These are phyloP conservation scores for Fusarium siculi DNA, from an alignment of 2,329 filamentous ascomycete genomes.

Conservation along the genomic window DNA sequence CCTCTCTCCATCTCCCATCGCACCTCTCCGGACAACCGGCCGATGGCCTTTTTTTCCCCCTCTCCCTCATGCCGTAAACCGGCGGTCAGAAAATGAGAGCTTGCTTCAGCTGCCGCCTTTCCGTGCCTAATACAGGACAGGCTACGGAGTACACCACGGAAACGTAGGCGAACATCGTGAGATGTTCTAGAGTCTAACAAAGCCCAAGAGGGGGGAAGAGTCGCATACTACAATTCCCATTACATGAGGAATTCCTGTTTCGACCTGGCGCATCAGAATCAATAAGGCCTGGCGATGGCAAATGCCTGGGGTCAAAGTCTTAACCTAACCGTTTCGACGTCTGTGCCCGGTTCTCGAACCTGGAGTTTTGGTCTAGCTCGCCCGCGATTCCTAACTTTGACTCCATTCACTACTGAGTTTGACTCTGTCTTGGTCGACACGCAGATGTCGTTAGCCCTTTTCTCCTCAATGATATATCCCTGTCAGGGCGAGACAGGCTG, in stretches of 20 bases:
- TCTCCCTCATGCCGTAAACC: slow-evolving; percentile 4
- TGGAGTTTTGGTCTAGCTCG: slow-evolving; percentile 18
- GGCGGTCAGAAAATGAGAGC: slow-evolving; percentile 29
- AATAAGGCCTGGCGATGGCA: slow-evolving; percentile 11
- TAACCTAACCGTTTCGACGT: slow-evolving; percentile 18
- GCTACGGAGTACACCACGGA: background rate
- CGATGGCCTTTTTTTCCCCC: background rate
- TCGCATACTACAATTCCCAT: slow-evolving; percentile 32
- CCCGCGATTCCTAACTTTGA: background rate
- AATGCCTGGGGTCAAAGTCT: slow-evolving; percentile 25
- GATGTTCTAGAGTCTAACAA: slow-evolving; percentile 9
- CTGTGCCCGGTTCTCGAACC: slow-evolving; percentile 35
- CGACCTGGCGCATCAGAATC: slow-evolving; percentile 26
- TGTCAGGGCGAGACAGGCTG: slow-evolving; percentile 18
- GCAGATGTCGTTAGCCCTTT: slow-evolving; percentile 8
- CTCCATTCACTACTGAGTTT: slow-evolving; percentile 9
- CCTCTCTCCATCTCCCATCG: background rate
- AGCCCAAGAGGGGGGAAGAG: background rate
- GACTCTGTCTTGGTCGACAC: slow-evolving; percentile 18
- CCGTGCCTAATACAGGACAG: background rate
- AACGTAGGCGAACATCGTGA: slow-evolving; percentile 18
- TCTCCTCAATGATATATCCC: slow-evolving; percentile 11
- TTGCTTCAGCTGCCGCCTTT: slow-evolving; percentile 16
- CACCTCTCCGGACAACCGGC: background rate
- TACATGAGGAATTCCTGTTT: slow-evolving; percentile 36